A percentile compares a stretch with the other conserved stretches of the same genome.
These are phyloP conservation scores for Lomentospora prolificans DNA, from an alignment of 2,329 filamentous ascomycete species.

Conservation along the genomic window DNA sequence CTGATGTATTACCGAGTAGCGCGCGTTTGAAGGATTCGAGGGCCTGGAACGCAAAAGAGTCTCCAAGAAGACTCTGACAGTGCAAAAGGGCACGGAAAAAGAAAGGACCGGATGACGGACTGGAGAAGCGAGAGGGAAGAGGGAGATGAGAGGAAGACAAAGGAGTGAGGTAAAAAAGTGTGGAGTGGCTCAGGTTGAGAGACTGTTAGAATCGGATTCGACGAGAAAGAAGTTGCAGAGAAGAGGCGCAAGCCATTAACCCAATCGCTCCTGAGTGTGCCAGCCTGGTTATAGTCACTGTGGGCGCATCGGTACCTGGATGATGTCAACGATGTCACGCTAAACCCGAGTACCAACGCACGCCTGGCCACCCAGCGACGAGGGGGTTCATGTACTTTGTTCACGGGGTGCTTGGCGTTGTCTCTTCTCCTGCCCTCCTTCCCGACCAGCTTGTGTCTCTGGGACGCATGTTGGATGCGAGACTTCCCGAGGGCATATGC, in stretches of 20 bases:
- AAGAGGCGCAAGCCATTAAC: neutral
- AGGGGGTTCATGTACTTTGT: neutral
- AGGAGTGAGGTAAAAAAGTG: constrained; percentile 3
- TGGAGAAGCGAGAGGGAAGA: constrained; percentile 1
- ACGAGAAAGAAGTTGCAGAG: neutral
- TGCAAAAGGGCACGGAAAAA: neutral
- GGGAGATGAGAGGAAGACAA: constrained; percentile 8
- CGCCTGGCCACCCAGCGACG: neutral
- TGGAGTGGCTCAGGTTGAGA: neutral
- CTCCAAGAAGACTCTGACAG: neutral
- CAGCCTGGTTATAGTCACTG: neutral
- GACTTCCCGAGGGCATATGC: neutral
- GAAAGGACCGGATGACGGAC: neutral
- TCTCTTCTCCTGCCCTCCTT: neutral
- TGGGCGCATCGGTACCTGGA: neutral
- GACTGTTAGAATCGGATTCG: no score
- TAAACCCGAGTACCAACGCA: neutral
- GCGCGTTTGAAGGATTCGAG: neutral
- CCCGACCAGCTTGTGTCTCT: neutral
- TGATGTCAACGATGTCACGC: neutral
- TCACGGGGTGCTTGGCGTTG: neutral
- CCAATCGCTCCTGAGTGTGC: neutral
- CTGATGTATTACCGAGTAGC: neutral
- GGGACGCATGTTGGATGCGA: neutral
- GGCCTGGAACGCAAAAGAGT: neutral